Base-by-base conservation (phyloP, 495 filamentous ascomycete genomes). In the Parmelia sp. region DNA sequence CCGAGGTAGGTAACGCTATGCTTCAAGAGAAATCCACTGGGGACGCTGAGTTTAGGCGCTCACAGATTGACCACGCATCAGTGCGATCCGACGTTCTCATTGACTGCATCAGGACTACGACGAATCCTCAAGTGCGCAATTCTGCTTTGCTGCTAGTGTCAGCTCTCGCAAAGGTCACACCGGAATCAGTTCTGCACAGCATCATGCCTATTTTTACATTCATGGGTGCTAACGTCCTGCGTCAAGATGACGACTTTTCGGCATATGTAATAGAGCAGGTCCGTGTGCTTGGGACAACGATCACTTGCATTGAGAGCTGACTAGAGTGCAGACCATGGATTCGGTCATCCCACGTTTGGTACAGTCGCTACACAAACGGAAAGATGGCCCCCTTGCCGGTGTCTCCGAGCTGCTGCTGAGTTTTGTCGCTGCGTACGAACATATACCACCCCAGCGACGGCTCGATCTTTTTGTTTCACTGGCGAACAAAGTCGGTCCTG, bases 181-280 rank as follows among this genome's bases (percentile, higher is more conserved):
- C 94, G 1, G 90, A 96, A 70, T 75, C 91, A 29, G 89, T 98
- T 14, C 81, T 97, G 59, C 92, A 98, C 72, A 96, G 90, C 65
- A 89, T 98, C 59, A 97, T 98, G 94, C 95, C 95, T 9, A 92
- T 98, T 42, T 98, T 98, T 76, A 97, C 94, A 0, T 97, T 96
- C 74, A 96, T 97, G 90, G 89, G 91, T 44, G 86, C 87, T 36
- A 93, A 88, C 33, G 86, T 96, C 14, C 82, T 98, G 27, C 84
- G 88, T 37, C 91, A 95, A 75, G 88, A 91, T 66, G 94, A 98
- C 70, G 92, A 97, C 47, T 97, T 94, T 75, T 97, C 94, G 8
- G 91, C 91, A 6, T 88, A 95, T 70, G 92, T 97, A 33, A 91
- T 97, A 65, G 89, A 88, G 60, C 84, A 89, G 73, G 65, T 67